Evolutionary conservation across 1,284 basidiomycete species (phyloP), one percentile per base, ranked within the genome.

Genomic region (Singerocomus inundabilis): DNA sequence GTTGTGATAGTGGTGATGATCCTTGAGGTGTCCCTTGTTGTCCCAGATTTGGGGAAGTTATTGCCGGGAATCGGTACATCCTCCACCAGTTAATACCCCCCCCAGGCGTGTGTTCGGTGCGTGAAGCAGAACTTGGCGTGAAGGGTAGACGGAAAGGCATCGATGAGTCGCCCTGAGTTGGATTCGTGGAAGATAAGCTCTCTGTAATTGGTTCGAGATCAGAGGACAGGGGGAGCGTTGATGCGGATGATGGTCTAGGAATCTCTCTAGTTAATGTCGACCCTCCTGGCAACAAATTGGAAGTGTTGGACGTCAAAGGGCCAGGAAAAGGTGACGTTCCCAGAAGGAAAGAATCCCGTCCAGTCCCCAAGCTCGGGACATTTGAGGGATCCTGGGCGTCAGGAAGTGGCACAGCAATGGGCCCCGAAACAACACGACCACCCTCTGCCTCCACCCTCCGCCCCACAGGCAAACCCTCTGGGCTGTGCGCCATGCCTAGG

Each of bases 71-170:
- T 32, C 86, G 77, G 63, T 88, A 89, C 59, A 88, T 70, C 52
- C 88, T 74, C 88, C 88, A 90, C 79, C 87, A 85, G 63, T 89
- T 89, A 52, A 89, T 81, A 13, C 84, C 75, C 26, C 78, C 79
- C 26, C 64, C 66, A 40, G 67, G 58, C 6, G 58, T 64, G 32
- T 46, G 64, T 50, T 69, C 68, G 6, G 69, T 70, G 15, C 65
- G 66, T 10, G 68, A 65, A 47, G 64, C 54, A 36, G 66, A 68
- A 26, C 59, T 58, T 25, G 59, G 35, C 6, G 53, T 48, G 30
- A 68, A 61, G 1, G 64, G 65, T 16, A 69, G 48, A 44, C 53
- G 63, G 48, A 64, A 64, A 42, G 64, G 63, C 67, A 67, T 66
- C 8, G 61, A 42, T 5, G 62, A 43, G 21, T 66, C 60, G 42